Conservation (phyloP, 495 filamentous ascomycete genomes). For the Xylaria telfairii region DNA sequence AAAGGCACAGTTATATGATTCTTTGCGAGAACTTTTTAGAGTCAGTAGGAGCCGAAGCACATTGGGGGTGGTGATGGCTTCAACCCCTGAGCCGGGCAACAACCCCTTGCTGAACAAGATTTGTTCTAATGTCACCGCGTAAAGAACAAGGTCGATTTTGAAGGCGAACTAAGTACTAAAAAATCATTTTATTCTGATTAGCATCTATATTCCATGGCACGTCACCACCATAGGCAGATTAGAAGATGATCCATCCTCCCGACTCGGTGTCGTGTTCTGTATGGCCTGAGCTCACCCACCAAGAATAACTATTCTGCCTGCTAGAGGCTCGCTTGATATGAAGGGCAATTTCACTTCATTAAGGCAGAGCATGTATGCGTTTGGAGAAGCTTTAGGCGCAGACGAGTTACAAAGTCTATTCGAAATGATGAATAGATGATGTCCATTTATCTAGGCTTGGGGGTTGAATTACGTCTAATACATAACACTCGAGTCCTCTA, state of each 20-base stretch:
- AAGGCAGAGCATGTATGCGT: constrained; percentile 9
- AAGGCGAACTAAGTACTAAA: background rate
- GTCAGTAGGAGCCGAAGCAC: background rate
- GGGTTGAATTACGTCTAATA: constrained; percentile 3
- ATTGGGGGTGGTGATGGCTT: constrained; percentile 16
- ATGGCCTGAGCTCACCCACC: constrained; percentile 16
- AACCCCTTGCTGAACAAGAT: background rate
- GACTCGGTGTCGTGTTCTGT: constrained; percentile 27
- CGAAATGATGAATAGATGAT: constrained; percentile 18
- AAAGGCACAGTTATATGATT: too few species aligned
- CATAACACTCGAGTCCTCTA: background rate
- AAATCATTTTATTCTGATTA: background rate
- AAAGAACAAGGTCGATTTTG: background rate
- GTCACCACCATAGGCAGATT: background rate
- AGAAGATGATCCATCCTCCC: background rate
- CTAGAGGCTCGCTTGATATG: constrained; percentile 24
- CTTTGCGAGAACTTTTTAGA: background rate
- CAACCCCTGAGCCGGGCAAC: constrained; percentile 15
- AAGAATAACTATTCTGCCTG: constrained; percentile 9
- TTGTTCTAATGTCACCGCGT: background rate
- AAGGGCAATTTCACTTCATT: constrained; percentile 28
- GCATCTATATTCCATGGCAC: background rate
- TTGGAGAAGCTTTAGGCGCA: background rate
- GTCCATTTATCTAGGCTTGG: background rate
- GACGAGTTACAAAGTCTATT: constrained; percentile 16